Conservation (phyloP, 2,329 filamentous ascomycete species). For the Arthrocladium fulminans region DNA sequence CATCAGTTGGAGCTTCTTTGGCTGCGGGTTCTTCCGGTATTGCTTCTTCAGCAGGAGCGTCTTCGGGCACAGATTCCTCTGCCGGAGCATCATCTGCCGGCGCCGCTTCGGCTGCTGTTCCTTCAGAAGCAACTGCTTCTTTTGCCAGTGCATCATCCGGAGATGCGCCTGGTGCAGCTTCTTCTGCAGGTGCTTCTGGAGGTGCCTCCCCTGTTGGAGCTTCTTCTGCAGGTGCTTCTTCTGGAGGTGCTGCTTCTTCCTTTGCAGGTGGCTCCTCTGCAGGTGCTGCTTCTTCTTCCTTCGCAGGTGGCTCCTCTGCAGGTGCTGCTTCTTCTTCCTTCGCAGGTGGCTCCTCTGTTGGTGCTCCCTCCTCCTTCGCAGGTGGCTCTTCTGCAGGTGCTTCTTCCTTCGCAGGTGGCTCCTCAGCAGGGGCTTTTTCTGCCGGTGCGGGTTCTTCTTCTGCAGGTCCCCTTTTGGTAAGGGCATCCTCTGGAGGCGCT, state of each 20-base stretch:
- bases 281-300: not conserved
- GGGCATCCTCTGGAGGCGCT: not conserved
- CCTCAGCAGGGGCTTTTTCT: not conserved
- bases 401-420: not conserved
- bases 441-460: not conserved
- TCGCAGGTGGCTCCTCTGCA: not conserved
- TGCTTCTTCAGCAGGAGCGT: conserved; percentile 3
- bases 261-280: not conserved
- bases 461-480: no score
- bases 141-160: conserved; percentile 17
- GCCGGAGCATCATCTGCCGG: not conserved
- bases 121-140: conserved; percentile 20
- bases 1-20: not conserved
- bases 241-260: not conserved
- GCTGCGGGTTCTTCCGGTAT: not conserved
- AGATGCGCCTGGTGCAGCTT: conserved; percentile 1
- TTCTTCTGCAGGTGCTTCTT: not conserved
- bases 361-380: not conserved
- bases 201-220: not conserved
- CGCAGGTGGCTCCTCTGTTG: not conserved
- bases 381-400: not conserved
- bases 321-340: not conserved
- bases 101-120: conserved; percentile 15
- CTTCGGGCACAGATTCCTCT: not conserved
- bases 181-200: not conserved